Conservation (phyloP, 345 rosid species). For the Euclidium syriacum region DNA sequence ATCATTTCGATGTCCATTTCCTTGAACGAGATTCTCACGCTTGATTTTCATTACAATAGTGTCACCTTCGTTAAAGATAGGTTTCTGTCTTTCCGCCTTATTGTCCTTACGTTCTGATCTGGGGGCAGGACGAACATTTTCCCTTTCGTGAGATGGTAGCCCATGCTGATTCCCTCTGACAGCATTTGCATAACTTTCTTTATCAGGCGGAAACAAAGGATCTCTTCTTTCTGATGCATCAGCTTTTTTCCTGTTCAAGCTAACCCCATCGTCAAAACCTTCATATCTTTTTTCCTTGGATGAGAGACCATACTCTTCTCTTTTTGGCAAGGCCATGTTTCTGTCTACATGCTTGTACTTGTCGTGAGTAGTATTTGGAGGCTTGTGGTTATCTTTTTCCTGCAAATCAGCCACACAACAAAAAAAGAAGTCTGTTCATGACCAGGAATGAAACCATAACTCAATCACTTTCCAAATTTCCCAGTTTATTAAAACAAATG, state of each 20-base stretch:
- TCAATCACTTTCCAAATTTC: slow-evolving; percentile 1
- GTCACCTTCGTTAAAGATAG: slow-evolving; percentile 24
- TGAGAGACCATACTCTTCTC: slow-evolving; percentile 21
- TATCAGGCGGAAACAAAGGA: slow-evolving; percentile 11
- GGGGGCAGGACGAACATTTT: neutral
- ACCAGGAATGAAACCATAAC: neutral
- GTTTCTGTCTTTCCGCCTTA: slow-evolving; percentile 22
- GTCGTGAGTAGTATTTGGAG: slow-evolving; percentile 26
- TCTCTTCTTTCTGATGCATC: slow-evolving; percentile 23
- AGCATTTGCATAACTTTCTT: slow-evolving; percentile 14
- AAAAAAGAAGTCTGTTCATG: slow-evolving; percentile 15
- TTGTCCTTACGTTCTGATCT: slow-evolving; percentile 3
- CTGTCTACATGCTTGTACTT: slow-evolving; percentile 31
- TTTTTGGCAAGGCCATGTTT: slow-evolving; percentile 29
- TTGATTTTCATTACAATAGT: slow-evolving; percentile 35
- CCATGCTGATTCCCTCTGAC: slow-evolving; percentile 21
- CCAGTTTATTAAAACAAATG: neutral
- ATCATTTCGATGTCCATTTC: too few relatives aligned
- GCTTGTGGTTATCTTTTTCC: slow-evolving; percentile 37
- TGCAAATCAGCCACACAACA: slow-evolving; percentile 29
- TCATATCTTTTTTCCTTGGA: slow-evolving; percentile 30
- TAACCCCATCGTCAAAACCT: slow-evolving; percentile 19
- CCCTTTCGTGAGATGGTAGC: slow-evolving; percentile 13
- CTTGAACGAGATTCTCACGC: slow-evolving; percentile 25
- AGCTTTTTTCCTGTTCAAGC: slow-evolving; percentile 28